Evolutionary conservation across 2,329 filamentous ascomycete species (phyloP).

Genomic region (Dichotomopilus funicola): DNA sequence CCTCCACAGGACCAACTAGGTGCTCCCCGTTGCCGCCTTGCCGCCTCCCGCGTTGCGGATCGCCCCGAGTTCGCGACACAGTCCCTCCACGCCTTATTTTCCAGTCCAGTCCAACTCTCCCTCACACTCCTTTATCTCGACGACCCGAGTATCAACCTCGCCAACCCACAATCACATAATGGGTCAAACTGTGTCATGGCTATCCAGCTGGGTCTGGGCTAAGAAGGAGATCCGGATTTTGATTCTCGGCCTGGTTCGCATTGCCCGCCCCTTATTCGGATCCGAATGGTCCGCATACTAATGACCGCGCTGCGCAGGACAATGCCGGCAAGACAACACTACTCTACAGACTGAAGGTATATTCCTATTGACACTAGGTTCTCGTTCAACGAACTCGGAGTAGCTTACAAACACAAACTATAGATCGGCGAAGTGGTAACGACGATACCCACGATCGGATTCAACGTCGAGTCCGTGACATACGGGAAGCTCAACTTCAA

Average conservation of each 20-base stretch:
- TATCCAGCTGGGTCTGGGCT: conserved; percentile 70
- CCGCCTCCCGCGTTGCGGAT: conserved; percentile 1
- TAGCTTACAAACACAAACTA: conserved; percentile 6
- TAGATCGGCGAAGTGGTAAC: conserved; percentile 98
- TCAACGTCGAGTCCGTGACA: conserved; percentile 97
- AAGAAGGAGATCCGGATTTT: conserved; percentile 98
- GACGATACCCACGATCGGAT: conserved; percentile 97
- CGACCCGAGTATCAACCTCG: not conserved
- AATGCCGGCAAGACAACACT: conserved; percentile 98
- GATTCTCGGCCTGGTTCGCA: conserved; percentile 80
- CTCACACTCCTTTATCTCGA: conserved; percentile 1
- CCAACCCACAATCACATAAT: conserved; percentile 37
- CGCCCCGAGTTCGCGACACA: conserved; percentile 1
- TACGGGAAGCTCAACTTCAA: conserved; percentile 99
- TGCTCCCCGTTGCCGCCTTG: not conserved
- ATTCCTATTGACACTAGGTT: conserved; percentile 4
- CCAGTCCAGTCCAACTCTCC: not conserved
- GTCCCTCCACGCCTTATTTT: not conserved
- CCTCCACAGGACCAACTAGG: not conserved
- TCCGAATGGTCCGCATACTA: conserved; percentile 11
- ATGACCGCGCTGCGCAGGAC: conserved; percentile 52
- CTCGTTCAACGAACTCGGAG: not conserved
- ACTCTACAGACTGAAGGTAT: conserved; percentile 88
- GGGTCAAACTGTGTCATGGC: conserved; percentile 61
- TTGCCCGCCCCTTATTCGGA: conserved; percentile 7